phyloP scores from a whole-genome alignment of 495 filamentous ascomycete genomes.

The Trichoderma gamsii region DNA sequence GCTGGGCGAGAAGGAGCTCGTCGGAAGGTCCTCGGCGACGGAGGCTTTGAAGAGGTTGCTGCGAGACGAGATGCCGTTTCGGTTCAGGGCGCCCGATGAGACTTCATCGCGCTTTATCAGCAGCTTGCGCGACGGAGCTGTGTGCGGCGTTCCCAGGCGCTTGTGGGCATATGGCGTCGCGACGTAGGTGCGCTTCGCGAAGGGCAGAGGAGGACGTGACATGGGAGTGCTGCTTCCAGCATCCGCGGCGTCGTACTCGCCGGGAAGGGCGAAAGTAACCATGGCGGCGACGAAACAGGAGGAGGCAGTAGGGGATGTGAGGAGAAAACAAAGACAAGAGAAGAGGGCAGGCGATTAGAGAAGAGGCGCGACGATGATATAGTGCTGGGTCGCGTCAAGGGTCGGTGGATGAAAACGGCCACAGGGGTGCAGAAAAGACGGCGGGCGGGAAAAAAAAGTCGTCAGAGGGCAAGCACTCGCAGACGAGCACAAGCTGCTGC shows the following conservation, averaged over 20 bases:
- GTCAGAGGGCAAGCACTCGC: not conserved
- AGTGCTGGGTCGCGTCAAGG: constrained; percentile 8
- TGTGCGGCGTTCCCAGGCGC: constrained; percentile 13
- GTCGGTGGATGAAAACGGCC: not conserved
- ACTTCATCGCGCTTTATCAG: constrained; percentile 14
- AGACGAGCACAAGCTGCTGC: not conserved
- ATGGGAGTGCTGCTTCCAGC: constrained; percentile 11
- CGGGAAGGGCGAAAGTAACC: constrained; percentile 14
- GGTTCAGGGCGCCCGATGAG: not conserved
- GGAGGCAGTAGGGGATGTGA: not conserved
- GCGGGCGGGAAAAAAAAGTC: not conserved
- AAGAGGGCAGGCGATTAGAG: not conserved
- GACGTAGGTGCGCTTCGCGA: constrained; percentile 18
- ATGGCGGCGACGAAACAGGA: not conserved
- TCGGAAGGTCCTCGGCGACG: constrained; percentile 24
- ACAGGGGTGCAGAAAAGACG: not conserved
- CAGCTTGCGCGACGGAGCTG: constrained; percentile 14
- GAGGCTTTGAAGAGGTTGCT: constrained; percentile 40
- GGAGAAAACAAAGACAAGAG: not conserved
- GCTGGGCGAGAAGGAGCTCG: constrained; percentile 32
- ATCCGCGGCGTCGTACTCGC: constrained; percentile 14
- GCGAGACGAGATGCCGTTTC: constrained; percentile 17
- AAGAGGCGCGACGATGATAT: constrained; percentile 4
- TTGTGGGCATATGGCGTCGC: constrained; percentile 6
- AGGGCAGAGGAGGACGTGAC: constrained; percentile 16